phyloP scores from a whole-genome alignment of 2,329 filamentous ascomycete genomes.

The Claviceps purpurea region DNA sequence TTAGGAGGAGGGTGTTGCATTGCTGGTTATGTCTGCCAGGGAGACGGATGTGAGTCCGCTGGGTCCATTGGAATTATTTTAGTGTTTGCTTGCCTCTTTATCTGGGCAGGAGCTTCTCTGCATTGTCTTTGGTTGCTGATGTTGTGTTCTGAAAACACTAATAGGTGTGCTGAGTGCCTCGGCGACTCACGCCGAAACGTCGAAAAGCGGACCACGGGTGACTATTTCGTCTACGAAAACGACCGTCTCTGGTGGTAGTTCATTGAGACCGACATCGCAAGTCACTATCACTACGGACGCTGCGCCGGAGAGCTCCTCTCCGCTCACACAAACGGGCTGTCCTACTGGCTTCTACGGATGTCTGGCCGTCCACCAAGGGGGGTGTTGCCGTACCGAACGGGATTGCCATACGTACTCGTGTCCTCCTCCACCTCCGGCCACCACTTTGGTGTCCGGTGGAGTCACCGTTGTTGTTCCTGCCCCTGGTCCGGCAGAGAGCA shows the following conservation, averaged over 20 bases:
- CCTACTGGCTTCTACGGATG: slow-evolving; percentile 90
- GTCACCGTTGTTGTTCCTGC: slow-evolving; percentile 58
- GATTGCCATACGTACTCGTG: slow-evolving; percentile 76
- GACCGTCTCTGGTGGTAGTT: slow-evolving; percentile 12
- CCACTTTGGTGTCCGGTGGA: slow-evolving; percentile 54
- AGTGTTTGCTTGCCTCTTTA: too few species aligned
- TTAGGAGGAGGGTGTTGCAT: slow-evolving; percentile 67
- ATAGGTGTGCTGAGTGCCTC: slow-evolving; percentile 21
- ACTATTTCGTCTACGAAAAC: slow-evolving; percentile 28
- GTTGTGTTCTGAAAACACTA: not conserved
- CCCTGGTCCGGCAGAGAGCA: slow-evolving; percentile 29
- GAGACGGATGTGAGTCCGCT: slow-evolving; percentile 50
- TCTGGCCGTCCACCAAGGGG: slow-evolving; percentile 66
- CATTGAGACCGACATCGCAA: slow-evolving; percentile 26
- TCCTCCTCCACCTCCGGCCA: slow-evolving; percentile 38
- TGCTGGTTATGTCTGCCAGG: slow-evolving; percentile 54
- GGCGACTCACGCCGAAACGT: slow-evolving; percentile 12
- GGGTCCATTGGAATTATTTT: not conserved
- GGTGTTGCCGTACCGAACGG: slow-evolving; percentile 76
- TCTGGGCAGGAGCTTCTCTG: not conserved
- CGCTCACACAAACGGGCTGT: slow-evolving; percentile 38
- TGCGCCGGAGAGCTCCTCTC: slow-evolving; percentile 21
- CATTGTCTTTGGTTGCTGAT: too few species aligned
- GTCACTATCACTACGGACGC: slow-evolving; percentile 3
- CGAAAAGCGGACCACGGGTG: slow-evolving; percentile 9